Base-by-base conservation (phyloP, 805 yeast species). In the Hanseniaspora mollemarum region DNA sequence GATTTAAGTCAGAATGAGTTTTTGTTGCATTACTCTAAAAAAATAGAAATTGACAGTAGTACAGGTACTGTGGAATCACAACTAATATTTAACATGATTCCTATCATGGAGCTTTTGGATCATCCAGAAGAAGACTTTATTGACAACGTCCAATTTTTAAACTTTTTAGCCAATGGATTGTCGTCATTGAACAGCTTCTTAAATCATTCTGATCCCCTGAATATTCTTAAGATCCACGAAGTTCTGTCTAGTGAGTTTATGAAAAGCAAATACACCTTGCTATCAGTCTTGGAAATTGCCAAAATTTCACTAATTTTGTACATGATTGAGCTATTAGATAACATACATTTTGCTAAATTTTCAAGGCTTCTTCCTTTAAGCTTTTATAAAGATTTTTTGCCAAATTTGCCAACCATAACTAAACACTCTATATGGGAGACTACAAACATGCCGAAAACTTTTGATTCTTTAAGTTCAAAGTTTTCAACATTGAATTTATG, bases 21-120 rank as follows among this genome's bases (percentile, higher is more conserved):
- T 40, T 35, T 48, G 12, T n/a, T n/a, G 9, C 38, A 46, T 22
- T 46, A 22, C 19, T 29, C 16, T 9, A 24, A 29, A 4, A 33
- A 48, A 18, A 19, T 22, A 9, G 37, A 33, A 21, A 25, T 16
- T n/a, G 31, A 38, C 9, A 18, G 13, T 8, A 13, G 15, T 13
- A 15, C 29, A 15, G 38, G 31, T n/a, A 26, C 18, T 7, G 24
- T 4, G n/a, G 21, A 33, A 9, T 9, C 12, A 15, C 36, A 39
- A 31, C 13, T 48, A 8, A 29, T 48, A 19, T 26, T 40, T 3
- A 33, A n/a, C 21, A 21, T 48, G 26, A 48, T 48, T 4, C 62
- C 24, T 37, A 64, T 12, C 58, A 48, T 65, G 67, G 68, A 65
- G 52, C 32, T 64, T 1, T 54, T 64, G 26, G 68, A 65, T 50